Evolutionary conservation across 805 yeast genomes (phyloP).

Genomic region (Priceomyces medius): DNA sequence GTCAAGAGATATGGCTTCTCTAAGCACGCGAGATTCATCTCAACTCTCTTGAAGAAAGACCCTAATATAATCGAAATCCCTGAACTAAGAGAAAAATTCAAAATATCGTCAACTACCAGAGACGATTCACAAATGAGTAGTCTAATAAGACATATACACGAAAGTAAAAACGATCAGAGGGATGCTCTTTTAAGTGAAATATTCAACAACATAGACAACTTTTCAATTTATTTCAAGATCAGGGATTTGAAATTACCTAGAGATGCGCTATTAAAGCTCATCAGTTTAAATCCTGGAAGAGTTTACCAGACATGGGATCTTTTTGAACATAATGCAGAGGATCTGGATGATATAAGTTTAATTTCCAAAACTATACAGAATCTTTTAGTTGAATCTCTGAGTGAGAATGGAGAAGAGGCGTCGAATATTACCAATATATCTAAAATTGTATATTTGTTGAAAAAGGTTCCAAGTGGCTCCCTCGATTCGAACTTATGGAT

Average conservation of each 20-base stretch:
- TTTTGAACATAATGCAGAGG: conserved; percentile 25
- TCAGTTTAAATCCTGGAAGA: conserved; percentile 52
- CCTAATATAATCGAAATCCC: conserved; percentile 4
- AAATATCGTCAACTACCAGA: conserved; percentile 4
- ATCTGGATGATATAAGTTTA: conserved; percentile 19
- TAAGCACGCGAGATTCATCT: conserved; percentile 6
- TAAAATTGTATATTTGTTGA: conserved; percentile 8
- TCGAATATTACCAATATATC: conserved; percentile 11
- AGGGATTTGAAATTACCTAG: conserved; percentile 16
- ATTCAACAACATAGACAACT: conserved; percentile 21
- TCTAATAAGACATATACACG: conserved; percentile 12
- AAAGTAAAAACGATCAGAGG: conserved; percentile 11
- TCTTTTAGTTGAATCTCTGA: conserved; percentile 37
- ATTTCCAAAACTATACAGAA: conserved; percentile 31
- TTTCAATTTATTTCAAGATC: conserved; percentile 28
- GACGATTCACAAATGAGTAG: conserved; percentile 9
- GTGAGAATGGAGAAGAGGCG: conserved; percentile 29
- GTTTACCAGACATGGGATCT: conserved; percentile 51
- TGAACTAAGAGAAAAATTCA: conserved; percentile 7
- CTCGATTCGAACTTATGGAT: conserved; percentile 3
- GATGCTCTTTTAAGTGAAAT: conserved; percentile 17
- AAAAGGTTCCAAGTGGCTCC: background rate
- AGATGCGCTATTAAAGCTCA: conserved; percentile 21
- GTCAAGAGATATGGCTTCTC: no score
- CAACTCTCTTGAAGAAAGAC: conserved; percentile 8